Base-by-base conservation (phyloP, 208 protist genomes). In the Leishmania martiniquensis region DNA sequence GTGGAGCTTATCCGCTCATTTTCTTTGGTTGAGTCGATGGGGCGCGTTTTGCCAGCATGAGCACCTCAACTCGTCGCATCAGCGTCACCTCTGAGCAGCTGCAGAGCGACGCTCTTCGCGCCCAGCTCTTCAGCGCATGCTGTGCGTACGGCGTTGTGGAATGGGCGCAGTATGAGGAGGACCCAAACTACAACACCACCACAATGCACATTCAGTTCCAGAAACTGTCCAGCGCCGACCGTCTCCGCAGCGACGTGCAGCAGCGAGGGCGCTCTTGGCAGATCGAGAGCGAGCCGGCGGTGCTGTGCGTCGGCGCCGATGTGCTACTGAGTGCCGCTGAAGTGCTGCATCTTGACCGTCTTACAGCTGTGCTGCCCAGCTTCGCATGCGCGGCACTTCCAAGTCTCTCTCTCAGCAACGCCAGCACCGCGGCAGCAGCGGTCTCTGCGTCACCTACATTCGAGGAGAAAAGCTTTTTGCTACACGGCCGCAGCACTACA, bases 201-300 rank as follows among this genome's bases (percentile, higher is more conserved):
- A 83, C 78, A 22, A 85, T 91, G 54, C 69, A 78, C 37, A 57
- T 94, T 37, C 92, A 96, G 80, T 96, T 92, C 63, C 92, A 96
- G 81, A 84, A 84, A 37, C 74, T 96, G 39, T 96, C 90, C 17
- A 75, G 82, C 37, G 84, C 92, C 32, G 90, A 94, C 49, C 82
- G 82, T 15, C 71, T 96, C 54, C 83, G 87, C 72, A 78, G 32
- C 34, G 92, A 96, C 62, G 71, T 77, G 68, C 63, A 77, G 72
- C 68, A 74, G 49, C 68, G 77, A 12, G 82, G 88, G 4, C 78
- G 82, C 32, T 47, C 72, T 29, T 94, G 89, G 92, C 69, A 73
- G n/a, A 71, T 92, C 17, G 77, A 52, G 34, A 93, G 85, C 70
- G 77, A 86, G 20, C 76, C 81, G 1, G 84, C 92, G 4, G 67